Evolutionary conservation across 495 filamentous ascomycete species (phyloP).

Genomic region (Rhizodiscina lignyota): DNA sequence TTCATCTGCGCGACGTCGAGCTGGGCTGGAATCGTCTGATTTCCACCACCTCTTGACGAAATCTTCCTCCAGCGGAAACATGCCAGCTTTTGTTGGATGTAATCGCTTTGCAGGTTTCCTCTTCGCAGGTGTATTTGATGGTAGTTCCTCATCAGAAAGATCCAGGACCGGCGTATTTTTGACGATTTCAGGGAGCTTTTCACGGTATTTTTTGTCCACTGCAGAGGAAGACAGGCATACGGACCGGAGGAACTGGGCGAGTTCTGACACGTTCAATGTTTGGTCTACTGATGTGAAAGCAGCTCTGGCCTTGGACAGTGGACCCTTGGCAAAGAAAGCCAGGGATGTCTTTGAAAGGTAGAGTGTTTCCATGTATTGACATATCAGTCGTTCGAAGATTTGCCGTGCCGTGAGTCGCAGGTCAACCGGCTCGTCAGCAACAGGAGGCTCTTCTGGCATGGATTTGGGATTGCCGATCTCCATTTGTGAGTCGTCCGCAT

Average conservation of each 20-base stretch:
- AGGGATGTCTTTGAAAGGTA: constrained; percentile 87
- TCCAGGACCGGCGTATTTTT: constrained; percentile 40
- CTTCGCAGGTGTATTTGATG: constrained; percentile 17
- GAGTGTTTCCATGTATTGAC: constrained; percentile 74
- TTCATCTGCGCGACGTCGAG: constrained; percentile 22
- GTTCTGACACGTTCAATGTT: constrained; percentile 24
- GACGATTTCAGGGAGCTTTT: constrained; percentile 52
- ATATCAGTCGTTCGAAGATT: constrained; percentile 49
- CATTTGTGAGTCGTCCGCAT: neutral
- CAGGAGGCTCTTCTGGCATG: constrained; percentile 19
- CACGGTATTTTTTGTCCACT: constrained; percentile 78
- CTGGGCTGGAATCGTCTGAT: constrained; percentile 18
- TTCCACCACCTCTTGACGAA: constrained; percentile 69
- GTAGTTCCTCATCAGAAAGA: constrained; percentile 42
- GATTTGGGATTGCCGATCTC: neutral
- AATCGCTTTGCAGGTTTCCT: constrained; percentile 48
- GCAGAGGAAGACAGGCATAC: constrained; percentile 54
- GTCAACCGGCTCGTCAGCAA: no score
- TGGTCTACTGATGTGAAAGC: constrained; percentile 47
- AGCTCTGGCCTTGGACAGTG: constrained; percentile 70
- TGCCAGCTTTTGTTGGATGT: constrained; percentile 56
- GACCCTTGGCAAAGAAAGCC: constrained; percentile 95
- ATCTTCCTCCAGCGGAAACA: constrained; percentile 62
- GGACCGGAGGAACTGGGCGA: constrained; percentile 52
- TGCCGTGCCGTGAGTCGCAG: no score